Base-by-base conservation (phyloP, 163 green algal genomes). In the Scenedesmus sp. region DNA sequence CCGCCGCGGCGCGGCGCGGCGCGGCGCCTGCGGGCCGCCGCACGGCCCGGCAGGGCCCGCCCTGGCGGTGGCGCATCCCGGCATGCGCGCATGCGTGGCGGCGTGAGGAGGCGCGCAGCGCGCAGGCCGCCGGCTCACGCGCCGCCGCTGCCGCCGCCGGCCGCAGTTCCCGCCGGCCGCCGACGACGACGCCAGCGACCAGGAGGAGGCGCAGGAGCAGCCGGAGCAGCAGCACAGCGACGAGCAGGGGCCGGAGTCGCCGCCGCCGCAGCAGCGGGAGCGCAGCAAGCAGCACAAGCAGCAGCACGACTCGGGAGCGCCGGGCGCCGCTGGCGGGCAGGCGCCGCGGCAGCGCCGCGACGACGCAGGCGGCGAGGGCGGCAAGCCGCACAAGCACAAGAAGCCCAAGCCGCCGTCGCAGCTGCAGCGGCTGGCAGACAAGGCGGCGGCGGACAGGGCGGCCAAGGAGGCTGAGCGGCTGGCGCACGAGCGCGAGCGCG, bases 211-310 rank as follows among this genome's bases (percentile, higher is more conserved):
- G 51, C 26, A 45, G 36, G 22, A 63, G 15, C 50, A 51, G 53
- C 51, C 44, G 36, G 34, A 57, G 36, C 69, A 77, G 33, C 69
- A 81, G 74, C 74, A 66, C 18, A 36, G 64, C 45, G 5, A 63
- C 45, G 24, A 64, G 4, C 50, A 48, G 47, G 22, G 50, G 9
- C 62, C 66, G 74, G 62, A 67, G 47, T 45, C 66, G 73, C 60
- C 47, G 67, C 67, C 20, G 74, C 74, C 58, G 47, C 60, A 81
- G 73, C 73, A 60, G 67, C 67, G 65, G 67, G 50, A 77, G 67
- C 50, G 28, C 17, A 18, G 29, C 10, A 36, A 66, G 31, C 17
- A 44, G 33, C 58, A 48, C 20, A 62, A 60, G 70, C 57, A 14
- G 1, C 44, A 31, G n/a, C n/a, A n/a, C n/a, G n/a, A n/a, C n/a